Base-by-base conservation (phyloP, 352 stramenopile species). In the Globisporangium alternatum region DNA sequence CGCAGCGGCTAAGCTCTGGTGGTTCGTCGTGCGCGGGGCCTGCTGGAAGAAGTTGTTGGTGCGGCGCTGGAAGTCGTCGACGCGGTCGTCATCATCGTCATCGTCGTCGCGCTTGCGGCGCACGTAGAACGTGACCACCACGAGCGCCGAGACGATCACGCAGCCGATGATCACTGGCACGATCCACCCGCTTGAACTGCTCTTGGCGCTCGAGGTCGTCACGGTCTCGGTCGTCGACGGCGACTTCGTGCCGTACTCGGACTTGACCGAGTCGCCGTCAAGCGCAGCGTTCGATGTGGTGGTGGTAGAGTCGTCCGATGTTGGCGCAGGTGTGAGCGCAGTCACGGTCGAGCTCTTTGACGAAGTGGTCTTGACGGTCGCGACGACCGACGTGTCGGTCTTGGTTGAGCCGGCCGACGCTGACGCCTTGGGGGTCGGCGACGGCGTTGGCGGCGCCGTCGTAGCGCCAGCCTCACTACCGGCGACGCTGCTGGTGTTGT, bases 121-220 rank as follows among this genome's bases (percentile, higher is more conserved):
- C 61, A 90, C 78, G 69, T 83, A 90, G 52, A 82, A 69, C 31
- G 75, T 81, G 53, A 90, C 83, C 60, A 90, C 66, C 4, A 85
- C 43, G 30, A 90, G 60, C 6, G 78, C 79, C 4, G 75, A 51
- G 49, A 90, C 68, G 45, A 90, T 73, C 3, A 89, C 77, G 2
- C 74, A 72, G 17, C 74, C 81, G 37, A 90, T 81, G 19, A 90
- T 70, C 17, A 79, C 67, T 0, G 81, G 81, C 56, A 88, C 80
- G 52, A 90, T 68, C 79, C 80, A 90, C 1, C 72, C 67, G 8
- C 73, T 73, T 1, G 68, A 53, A 2, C 60, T 69, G 31, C 51
- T 61, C 33, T 54, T 44, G 15, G 9, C 28, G 52, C 52, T 67
- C 56, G 53, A 60, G 2, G 66, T 68, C 48, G 64, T 66, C 25